Evolutionary conservation across 164 flowering plant genomes (phyloP).

Genomic region (Magnolia changhungtana): DNA sequence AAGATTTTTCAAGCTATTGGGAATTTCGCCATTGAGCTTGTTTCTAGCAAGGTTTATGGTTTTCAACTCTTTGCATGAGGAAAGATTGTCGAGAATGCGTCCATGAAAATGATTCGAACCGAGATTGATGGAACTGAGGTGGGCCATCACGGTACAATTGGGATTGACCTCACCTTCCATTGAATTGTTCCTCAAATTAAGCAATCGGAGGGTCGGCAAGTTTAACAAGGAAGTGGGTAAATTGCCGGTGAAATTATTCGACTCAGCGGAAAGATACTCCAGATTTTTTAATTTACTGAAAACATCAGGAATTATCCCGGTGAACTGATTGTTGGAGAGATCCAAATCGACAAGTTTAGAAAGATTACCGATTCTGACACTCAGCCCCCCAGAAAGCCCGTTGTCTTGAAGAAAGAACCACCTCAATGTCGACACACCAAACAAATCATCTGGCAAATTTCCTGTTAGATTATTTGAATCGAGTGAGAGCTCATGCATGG

Average conservation of each 20-base stretch:
- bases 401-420: constrained; percentile 47
- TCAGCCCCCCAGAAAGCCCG: constrained; percentile 56
- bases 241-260: constrained; percentile 42
- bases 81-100: constrained; percentile 48
- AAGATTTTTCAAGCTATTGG: constrained; percentile 50
- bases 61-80: constrained; percentile 35
- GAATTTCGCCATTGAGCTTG: constrained; percentile 43
- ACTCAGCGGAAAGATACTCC: constrained; percentile 31
- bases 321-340: constrained; percentile 43
- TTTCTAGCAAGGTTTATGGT: constrained; percentile 53
- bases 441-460: constrained; percentile 49
- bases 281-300: constrained; percentile 30
- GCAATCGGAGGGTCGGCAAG: constrained; percentile 33
- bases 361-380: constrained; percentile 44
- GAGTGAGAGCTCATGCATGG: constrained; percentile 40
- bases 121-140: constrained; percentile 47
- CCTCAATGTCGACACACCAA: constrained; percentile 47
- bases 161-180: constrained; percentile 38
- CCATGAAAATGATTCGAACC: constrained; percentile 48
- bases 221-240: constrained; percentile 52
- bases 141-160: constrained; percentile 51
- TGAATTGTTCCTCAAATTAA: constrained; percentile 61
- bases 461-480: constrained; percentile 58
- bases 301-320: constrained; percentile 52
- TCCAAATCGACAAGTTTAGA: constrained; percentile 47